A percentile compares a stretch with the other conserved stretches of the same genome.
Evolutionary conservation across 306 rosid species (phyloP).

Genomic region (Malus orientalis): DNA sequence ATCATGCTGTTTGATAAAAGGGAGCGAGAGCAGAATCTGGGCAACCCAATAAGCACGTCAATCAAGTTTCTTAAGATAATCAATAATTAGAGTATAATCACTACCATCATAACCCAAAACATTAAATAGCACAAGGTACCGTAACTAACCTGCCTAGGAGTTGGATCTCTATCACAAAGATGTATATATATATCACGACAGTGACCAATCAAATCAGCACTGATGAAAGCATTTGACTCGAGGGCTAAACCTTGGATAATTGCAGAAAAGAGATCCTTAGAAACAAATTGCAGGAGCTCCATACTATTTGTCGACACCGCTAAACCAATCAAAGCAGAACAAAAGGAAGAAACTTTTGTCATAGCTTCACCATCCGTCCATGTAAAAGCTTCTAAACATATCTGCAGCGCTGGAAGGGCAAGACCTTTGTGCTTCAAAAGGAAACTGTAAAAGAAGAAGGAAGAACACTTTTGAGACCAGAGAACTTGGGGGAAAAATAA

Average conservation of each 20-base stretch:
- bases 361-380: constrained; percentile 92
- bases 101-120: neutral
- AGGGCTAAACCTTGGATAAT: constrained; percentile 78
- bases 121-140: neutral
- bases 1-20: constrained; percentile 62
- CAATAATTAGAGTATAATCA: neutral
- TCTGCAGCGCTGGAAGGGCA: constrained; percentile 64
- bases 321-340: constrained; percentile 56
- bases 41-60: constrained; percentile 10
- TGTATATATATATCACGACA: constrained; percentile 85
- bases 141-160: constrained; percentile 88
- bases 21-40: constrained; percentile 79
- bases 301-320: constrained; percentile 46
- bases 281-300: constrained; percentile 69
- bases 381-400: constrained; percentile 68
- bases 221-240: constrained; percentile 81
- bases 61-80: neutral
- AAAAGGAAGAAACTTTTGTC: constrained; percentile 66
- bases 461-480: constrained; percentile 8
- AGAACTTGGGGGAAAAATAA: neutral
- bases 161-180: constrained; percentile 74
- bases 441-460: constrained; percentile 44
- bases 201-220: constrained; percentile 81
- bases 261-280: constrained; percentile 78
- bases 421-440: constrained; percentile 65